Percentiles rank a stretch among this genome's conserved stretches.
Evolutionary conservation across 139 green algal species (phyloP).

Genomic region (Chlamydomonas schloesseri): DNA sequence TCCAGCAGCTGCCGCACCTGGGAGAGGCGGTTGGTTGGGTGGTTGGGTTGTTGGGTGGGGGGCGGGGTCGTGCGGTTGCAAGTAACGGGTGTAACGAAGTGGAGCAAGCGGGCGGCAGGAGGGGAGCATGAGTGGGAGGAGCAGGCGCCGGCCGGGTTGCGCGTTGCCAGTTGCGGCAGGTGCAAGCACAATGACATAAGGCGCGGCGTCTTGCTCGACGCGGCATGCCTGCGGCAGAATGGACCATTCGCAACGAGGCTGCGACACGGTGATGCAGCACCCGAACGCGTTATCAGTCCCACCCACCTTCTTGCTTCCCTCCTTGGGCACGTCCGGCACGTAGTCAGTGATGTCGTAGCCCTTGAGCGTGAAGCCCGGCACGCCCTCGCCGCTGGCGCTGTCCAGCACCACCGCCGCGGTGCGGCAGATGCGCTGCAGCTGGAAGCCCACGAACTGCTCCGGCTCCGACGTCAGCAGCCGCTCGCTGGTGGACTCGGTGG

Average conservation of each 20-base stretch:
- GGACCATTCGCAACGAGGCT: too few species aligned
- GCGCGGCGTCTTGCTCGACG: too few species aligned
- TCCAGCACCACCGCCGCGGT: constrained; percentile 29
- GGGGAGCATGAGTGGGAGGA: too few species aligned
- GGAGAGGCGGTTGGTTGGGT: background rate
- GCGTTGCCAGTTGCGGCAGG: too few species aligned
- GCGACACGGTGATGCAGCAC: too few species aligned
- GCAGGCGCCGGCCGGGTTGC: too few species aligned
- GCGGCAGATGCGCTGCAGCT: constrained; percentile 53
- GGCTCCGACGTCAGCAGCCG: constrained; percentile 22
- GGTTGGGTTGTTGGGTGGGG: background rate
- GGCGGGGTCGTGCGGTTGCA: too few species aligned
- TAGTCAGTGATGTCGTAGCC: constrained; percentile 53
- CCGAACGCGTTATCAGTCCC: too few species aligned
- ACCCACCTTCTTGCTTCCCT: constrained; percentile 23
- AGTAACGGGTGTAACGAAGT: too few species aligned
- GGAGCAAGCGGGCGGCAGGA: too few species aligned
- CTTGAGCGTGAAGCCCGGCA: constrained; percentile 46
- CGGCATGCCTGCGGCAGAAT: too few species aligned
- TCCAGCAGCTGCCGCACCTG: constrained; percentile 25
- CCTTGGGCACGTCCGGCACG: constrained; percentile 24
- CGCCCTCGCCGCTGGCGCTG: constrained; percentile 15
- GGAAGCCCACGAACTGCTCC: constrained; percentile 59
- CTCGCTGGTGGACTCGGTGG: background rate
- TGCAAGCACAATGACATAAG: too few species aligned